These are phyloP conservation scores for Sporothrix pallida DNA, from an alignment of 2,329 filamentous ascomycete genomes.

Conservation along the genomic window DNA sequence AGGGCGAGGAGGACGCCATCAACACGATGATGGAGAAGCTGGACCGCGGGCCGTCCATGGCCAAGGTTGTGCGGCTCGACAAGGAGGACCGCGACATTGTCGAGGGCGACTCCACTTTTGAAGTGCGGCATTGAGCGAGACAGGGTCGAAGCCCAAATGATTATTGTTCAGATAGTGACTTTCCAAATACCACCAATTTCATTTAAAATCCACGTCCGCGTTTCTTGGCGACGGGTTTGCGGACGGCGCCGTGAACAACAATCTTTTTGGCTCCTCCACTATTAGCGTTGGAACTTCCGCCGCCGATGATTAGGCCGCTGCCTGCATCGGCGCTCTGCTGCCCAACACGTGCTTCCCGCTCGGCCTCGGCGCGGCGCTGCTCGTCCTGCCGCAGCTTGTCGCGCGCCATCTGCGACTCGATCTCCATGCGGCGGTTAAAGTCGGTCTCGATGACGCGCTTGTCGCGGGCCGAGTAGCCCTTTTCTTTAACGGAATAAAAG, in stretches of 20 bases:
- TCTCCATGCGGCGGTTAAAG: slow-evolving; percentile 91
- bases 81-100: slow-evolving; percentile 68
- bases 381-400: slow-evolving; percentile 75
- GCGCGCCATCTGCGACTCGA: slow-evolving; percentile 88
- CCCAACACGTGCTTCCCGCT: slow-evolving; percentile 50
- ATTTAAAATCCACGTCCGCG: slow-evolving; percentile 62
- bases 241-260: slow-evolving; percentile 65
- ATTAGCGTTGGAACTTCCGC: slow-evolving; percentile 27
- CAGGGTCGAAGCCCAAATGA: not conserved
- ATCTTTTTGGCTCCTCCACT: slow-evolving; percentile 59
- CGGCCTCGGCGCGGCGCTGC: slow-evolving; percentile 57
- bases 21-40: slow-evolving; percentile 75
- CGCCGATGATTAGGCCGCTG: slow-evolving; percentile 47
- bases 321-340: slow-evolving; percentile 48
- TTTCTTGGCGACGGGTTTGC: slow-evolving; percentile 64
- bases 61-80: slow-evolving; percentile 76
- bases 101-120: slow-evolving; percentile 71
- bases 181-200: no score
- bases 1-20: slow-evolving; percentile 71
- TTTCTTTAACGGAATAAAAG: slow-evolving; percentile 97
- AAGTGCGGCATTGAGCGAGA: slow-evolving; percentile 52
- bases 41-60: slow-evolving; percentile 72
- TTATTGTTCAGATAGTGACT: not conserved
- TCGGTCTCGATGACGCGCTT: slow-evolving; percentile 88
- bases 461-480: slow-evolving; percentile 87